Evolutionary conservation across 148 eudicot species (phyloP).

Genomic region (Suaeda aralocaspica): DNA sequence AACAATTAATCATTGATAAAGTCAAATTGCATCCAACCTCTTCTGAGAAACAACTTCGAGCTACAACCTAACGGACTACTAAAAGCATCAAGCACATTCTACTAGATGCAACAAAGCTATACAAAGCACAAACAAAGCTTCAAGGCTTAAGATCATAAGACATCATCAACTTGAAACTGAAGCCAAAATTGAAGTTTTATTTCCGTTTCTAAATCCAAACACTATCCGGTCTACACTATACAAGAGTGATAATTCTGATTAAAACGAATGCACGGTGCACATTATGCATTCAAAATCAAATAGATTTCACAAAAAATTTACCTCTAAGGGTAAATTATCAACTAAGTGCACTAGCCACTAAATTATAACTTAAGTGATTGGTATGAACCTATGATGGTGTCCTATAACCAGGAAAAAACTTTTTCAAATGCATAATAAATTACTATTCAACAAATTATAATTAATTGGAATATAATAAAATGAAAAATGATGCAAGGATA

Average conservation of each 20-base stretch:
- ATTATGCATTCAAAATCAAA: no score
- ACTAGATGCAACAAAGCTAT: neutral
- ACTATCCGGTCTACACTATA: neutral
- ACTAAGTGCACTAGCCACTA: neutral
- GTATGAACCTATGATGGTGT: conserved; percentile 7
- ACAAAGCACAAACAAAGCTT: neutral
- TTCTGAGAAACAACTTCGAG: neutral
- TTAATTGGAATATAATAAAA: neutral
- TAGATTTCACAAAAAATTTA: neutral
- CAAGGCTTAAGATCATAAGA: neutral
- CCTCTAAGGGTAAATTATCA: neutral
- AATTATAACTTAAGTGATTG: neutral
- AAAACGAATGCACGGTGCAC: no score
- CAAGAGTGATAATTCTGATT: no score
- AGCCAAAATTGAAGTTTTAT: neutral
- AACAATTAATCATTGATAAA: neutral
- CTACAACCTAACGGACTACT: no score
- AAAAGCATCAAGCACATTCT: no score
- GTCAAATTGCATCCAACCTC: conserved; percentile 1
- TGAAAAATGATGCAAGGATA: neutral
- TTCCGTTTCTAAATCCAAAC: neutral
- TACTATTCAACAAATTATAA: neutral
- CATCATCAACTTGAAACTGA: neutral
- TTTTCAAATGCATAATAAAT: neutral
- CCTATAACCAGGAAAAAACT: conserved; percentile 2